Evolutionary conservation across 768 basidiomycete species (phyloP).

Genomic region (Tremella yokohamensis): DNA sequence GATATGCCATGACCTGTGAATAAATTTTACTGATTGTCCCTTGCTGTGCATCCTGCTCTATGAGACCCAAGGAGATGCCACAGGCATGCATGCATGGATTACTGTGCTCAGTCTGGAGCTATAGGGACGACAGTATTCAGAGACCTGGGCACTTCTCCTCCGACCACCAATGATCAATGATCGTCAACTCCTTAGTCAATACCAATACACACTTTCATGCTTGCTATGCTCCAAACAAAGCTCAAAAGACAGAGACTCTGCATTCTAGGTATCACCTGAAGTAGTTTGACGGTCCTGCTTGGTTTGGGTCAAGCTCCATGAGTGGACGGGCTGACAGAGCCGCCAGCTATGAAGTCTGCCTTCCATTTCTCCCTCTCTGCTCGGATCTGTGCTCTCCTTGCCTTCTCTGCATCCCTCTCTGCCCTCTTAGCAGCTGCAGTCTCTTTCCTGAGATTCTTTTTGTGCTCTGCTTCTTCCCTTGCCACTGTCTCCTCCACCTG

Average conservation of each 20-base stretch:
- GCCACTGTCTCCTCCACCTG: neutral
- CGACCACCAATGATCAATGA: no score
- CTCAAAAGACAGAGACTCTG: neutral
- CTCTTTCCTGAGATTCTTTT: neutral
- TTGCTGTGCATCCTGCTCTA: neutral
- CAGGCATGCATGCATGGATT: neutral
- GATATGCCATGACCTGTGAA: no score
- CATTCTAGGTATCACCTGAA: no score
- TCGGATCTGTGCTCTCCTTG: neutral
- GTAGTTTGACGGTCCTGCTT: neutral
- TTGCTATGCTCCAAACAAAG: no score
- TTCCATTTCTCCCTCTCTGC: neutral
- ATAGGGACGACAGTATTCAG: neutral
- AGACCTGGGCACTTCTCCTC: no score
- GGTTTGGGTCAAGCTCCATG: neutral
- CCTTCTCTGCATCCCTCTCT: no score
- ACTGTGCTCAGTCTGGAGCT: neutral
- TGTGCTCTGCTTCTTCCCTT: neutral
- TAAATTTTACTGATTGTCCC: constrained; percentile 5
- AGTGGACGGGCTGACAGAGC: neutral
- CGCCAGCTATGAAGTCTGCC: neutral
- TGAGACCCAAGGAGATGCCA: neutral
- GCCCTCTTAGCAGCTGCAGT: neutral
- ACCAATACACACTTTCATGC: no score
- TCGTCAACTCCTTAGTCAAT: no score